Base-by-base conservation (phyloP, 2,329 filamentous ascomycete species). In the Ascochyta viciae-villosae region DNA sequence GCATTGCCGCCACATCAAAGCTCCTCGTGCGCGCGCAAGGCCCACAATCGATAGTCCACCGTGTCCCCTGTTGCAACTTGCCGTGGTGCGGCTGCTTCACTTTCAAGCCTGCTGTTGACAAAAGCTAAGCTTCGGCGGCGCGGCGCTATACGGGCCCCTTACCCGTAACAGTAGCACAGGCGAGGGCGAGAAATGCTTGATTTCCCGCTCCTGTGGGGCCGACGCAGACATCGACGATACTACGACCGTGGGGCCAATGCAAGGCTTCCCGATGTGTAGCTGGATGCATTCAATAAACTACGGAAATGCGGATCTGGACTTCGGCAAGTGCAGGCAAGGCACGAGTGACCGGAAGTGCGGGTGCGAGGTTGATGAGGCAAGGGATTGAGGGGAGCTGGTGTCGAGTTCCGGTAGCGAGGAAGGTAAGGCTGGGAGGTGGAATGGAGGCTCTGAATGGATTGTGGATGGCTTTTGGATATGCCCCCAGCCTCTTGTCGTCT, bases 181-280 rank as follows among this genome's bases (percentile, higher is more conserved):
- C 53, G 47, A 56, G 47, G 47, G 43, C 33, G 48, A 38, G 24
- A 42, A 47, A 56, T 42, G 53, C 53, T 56, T 56, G 38, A 47
- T 51, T 43, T 45, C 46, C 45, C 37, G 24, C 37, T 35, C n/a
- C 35, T 19, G 23, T 41, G 46, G 46, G 50, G 46, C 27, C 46
- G 31, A 45, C 24, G 23, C 39, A 27, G 22, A n/a, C 4, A 16
- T 10, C 4, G 16, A 26, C 22, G 38, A 41, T 7, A 6, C 2
- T 23, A 33, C 13, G 37, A 40, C 41, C 34, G 37, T 52, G 46
- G 26, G 49, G 43, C 50, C 29, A 33, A 50, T 37, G 45, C 52
- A 51, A 27, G 38, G 43, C 47, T 47, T 51, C 53, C 53, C 53
- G 38, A 56, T 56, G 38, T 22, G 44, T 46, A 46, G 19, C 26